A percentile compares a stretch with the other conserved stretches of the same genome.
Conservation (phyloP, 306 rosid species). For the barrel medic (Medicago truncatula) region MtrunA17r5.0-ANR NC_053047.1:13508501-13509000, state of each 20-base stretch:
- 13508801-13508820: conserved; percentile 6
- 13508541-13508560: too few species aligned
- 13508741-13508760: neutral
- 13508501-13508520: neutral
- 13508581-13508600: conserved; percentile 11
- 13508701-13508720: neutral
- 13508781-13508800: neutral
- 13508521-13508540: conserved; percentile 1
- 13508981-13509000: neutral
- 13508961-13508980: conserved; percentile 17
- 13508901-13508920: neutral
- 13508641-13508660: neutral
- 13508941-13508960: conserved; percentile 6
- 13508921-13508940: conserved; percentile 26
- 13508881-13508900: neutral
- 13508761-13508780: conserved; percentile 26
- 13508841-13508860: neutral
- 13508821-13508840: conserved; percentile 27
- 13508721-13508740: neutral
- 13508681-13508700: conserved; percentile 2
- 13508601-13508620: conserved; percentile 25
- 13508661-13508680: neutral
- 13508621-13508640: conserved; percentile 18
- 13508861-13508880: conserved; percentile 28
- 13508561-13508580: neutral